These are phyloP conservation scores for Lactarius psammicola DNA, from an alignment of 768 basidiomycete species.

Conservation along the genomic window DNA sequence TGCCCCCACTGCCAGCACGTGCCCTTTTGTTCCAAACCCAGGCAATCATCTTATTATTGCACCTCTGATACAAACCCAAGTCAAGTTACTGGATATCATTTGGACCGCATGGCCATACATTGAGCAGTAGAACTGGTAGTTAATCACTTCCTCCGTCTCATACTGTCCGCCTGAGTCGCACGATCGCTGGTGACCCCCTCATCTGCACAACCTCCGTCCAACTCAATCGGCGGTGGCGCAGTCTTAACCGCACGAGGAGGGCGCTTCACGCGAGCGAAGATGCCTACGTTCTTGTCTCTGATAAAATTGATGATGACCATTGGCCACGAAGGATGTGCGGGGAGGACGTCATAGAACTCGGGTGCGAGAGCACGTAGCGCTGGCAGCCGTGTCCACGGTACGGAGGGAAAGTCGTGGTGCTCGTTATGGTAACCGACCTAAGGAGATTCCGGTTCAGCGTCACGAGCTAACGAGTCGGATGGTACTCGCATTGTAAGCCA, in stretches of 20 bases:
- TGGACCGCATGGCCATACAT: background rate
- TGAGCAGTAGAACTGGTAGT: background rate
- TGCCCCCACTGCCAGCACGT: background rate
- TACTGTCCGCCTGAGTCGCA: background rate
- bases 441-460: constrained; percentile 15
- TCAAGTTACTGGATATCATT: background rate
- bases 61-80: too few relatives aligned
- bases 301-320: constrained; percentile 96
- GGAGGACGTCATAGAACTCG: constrained; percentile 88
- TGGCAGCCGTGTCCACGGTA: constrained; percentile 93
- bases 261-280: constrained; percentile 86
- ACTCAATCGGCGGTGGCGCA: constrained; percentile 10
- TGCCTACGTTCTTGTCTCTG: constrained; percentile 81
- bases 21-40: background rate
- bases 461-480: background rate
- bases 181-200: constrained; percentile 4
- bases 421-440: constrained; percentile 99
- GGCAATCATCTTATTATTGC: background rate
- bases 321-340: constrained; percentile 89
- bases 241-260: constrained; percentile 10
- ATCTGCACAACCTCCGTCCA: constrained; percentile 28
- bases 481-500: constrained; percentile 86
- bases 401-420: constrained; percentile 97
- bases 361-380: constrained; percentile 78
- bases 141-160: constrained; percentile 17